These are phyloP conservation scores for Apiospora marii DNA, from an alignment of 2,329 filamentous ascomycete genomes.

Conservation along the genomic window DNA sequence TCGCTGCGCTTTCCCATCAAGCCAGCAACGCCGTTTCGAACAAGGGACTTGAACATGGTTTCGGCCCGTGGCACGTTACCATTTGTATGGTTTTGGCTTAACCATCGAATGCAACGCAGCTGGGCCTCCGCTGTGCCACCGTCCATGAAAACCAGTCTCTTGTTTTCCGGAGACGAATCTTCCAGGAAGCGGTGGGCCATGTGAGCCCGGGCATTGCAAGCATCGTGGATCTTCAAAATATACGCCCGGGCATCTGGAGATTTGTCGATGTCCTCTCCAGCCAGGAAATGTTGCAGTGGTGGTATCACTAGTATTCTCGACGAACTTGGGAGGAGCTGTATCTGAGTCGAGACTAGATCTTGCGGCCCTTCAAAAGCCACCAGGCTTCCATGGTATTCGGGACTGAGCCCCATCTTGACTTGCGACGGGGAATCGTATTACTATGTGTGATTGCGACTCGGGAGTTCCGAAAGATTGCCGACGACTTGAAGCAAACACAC, in stretches of 20 bases:
- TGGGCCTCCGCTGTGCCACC: conserved; percentile 65
- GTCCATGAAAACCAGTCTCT: conserved; percentile 66
- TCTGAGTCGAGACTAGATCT: conserved; percentile 64
- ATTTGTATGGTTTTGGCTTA: conserved; percentile 59
- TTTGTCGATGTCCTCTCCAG: conserved; percentile 39
- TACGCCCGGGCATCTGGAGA: conserved; percentile 48
- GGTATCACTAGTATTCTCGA: conserved; percentile 66
- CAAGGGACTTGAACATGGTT: conserved; percentile 57
- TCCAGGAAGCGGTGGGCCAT: conserved; percentile 60
- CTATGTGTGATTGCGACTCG: neutral
- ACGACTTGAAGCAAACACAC: neutral
- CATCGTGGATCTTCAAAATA: conserved; percentile 60
- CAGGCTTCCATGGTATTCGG: conserved; percentile 55
- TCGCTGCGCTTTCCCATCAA: conserved; percentile 36
- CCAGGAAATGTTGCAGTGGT: conserved; percentile 55
- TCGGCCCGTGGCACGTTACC: conserved; percentile 60
- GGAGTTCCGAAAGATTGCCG: neutral
- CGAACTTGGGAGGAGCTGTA: conserved; percentile 66
- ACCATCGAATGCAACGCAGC: conserved; percentile 60
- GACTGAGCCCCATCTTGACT: conserved; percentile 37
- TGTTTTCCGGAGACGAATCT: conserved; percentile 53
- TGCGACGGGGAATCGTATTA: neutral
- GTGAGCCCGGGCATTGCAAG: conserved; percentile 54
- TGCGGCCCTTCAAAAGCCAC: conserved; percentile 67
- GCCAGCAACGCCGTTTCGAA: conserved; percentile 57